Base-by-base conservation (phyloP, 192 early-diverging fungal genomes). In the Podila verticillata region DNA sequence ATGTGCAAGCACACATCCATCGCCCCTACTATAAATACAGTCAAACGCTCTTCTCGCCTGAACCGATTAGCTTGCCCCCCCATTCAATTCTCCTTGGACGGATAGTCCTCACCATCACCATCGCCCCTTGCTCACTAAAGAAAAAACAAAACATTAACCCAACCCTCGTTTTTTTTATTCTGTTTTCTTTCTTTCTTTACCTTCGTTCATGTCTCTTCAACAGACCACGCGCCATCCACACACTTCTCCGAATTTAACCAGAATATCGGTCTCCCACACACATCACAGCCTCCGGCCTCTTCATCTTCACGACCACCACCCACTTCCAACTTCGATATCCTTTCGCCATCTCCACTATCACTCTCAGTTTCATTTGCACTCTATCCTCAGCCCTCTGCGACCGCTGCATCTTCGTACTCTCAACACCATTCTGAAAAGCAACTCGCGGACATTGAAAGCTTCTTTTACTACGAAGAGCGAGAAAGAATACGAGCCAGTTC, bases 131-230 rank as follows among this genome's bases (percentile, higher is more conserved):
- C 51, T 44, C 39, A 54, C 20, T 8, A 54, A 54, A 54, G 24
- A 20, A 26, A 54, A 47, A 47, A 47, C 44, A 15, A 47, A 26
- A 19, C 20, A 54, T 24, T 24, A 54, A 26, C 17, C 49, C 44
- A 15, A 47, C 44, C 15, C 44, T 9, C 15, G 7, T 15, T 47
- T 47, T 47, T 47, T 47, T 15, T 47, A 15, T 47, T 9, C 44
- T 47, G n/a, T 24, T 54, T 54, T 54, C n/a, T 54, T 54, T 24
- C 51, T 48, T 64, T 12, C 62, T 30, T 48, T 63, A 8, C 20
- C 48, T 44, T 9, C 7, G 9, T 36, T 36, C 29, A 3, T 30
- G 19, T 17, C 4, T 47, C n/a, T 34, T 54, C 29, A 20, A 19
- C 9, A 26, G 5, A 1, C 28, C 32, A 22, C 10, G 48, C 47